These are phyloP conservation scores for peach (Prunus persica) DNA, from an alignment of 306 rosid genomes.

Conservation along the genomic window Prunus_persica_NCBIv2 NC_034013.1:3415501-3416000, in stretches of 20 bases:
- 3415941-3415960: conserved; percentile 1
- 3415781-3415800: conserved; percentile 7
- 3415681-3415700: conserved; percentile 33
- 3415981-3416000: conserved; percentile 7
- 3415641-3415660: conserved; percentile 34
- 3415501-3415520: background rate
- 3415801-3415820: conserved; percentile 7
- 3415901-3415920: conserved; percentile 25
- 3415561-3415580: background rate
- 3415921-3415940: background rate
- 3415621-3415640: conserved; percentile 12
- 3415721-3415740: conserved; percentile 48
- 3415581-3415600: conserved; percentile 14
- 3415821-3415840: background rate
- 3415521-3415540: no score
- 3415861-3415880: conserved; percentile 1
- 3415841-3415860: background rate
- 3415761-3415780: conserved; percentile 34
- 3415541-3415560: background rate
- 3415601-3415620: conserved; percentile 53
- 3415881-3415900: background rate
- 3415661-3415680: conserved; percentile 33
- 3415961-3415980: background rate
- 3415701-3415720: conserved; percentile 47
- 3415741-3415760: conserved; percentile 51